phyloP scores from a whole-genome alignment of 1,139 yeast species.

The Cylindricascospora bacillispora region DNA sequence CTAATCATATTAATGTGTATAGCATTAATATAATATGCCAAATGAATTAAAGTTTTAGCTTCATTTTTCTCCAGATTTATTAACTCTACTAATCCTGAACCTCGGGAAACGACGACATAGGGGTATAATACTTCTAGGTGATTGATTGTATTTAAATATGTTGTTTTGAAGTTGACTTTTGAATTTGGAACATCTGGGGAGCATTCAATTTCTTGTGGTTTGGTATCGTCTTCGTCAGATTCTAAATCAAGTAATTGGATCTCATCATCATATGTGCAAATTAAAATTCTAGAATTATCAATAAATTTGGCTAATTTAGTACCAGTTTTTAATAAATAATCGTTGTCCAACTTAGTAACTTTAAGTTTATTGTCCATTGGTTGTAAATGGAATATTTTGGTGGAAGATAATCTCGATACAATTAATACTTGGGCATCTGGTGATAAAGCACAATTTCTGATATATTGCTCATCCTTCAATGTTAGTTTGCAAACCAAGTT shows the following conservation, averaged over 20 bases:
- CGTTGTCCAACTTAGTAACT: conserved; percentile 43
- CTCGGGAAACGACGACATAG: conserved; percentile 43
- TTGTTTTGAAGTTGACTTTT: conserved; percentile 23
- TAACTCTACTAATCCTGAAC: conserved; percentile 55
- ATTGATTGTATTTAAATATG: conserved; percentile 36
- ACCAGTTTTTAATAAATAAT: conserved; percentile 33
- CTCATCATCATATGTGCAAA: conserved; percentile 58
- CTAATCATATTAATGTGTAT: conserved; percentile 38
- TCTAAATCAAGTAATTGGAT: conserved; percentile 37
- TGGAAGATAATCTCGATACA: conserved; percentile 56
- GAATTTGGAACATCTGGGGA: conserved; percentile 25
- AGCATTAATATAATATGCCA: conserved; percentile 52
- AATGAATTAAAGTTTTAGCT: conserved; percentile 32
- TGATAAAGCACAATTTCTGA: conserved; percentile 57
- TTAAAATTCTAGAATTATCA: conserved; percentile 35
- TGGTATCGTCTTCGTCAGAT: conserved; percentile 32
- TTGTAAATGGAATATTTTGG: conserved; percentile 53
- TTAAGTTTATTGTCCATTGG: conserved; percentile 31
- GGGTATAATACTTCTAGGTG: conserved; percentile 36
- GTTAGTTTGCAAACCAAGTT: conserved; percentile 49
- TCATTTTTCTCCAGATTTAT: conserved; percentile 26
- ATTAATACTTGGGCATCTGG: conserved; percentile 53
- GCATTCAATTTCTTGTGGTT: conserved; percentile 28
- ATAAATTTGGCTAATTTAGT: conserved; percentile 40
- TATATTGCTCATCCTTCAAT: conserved; percentile 69